These are phyloP conservation scores for Huntiella bhutanensis DNA, from an alignment of 2,329 filamentous ascomycete species.

Conservation along the genomic window DNA sequence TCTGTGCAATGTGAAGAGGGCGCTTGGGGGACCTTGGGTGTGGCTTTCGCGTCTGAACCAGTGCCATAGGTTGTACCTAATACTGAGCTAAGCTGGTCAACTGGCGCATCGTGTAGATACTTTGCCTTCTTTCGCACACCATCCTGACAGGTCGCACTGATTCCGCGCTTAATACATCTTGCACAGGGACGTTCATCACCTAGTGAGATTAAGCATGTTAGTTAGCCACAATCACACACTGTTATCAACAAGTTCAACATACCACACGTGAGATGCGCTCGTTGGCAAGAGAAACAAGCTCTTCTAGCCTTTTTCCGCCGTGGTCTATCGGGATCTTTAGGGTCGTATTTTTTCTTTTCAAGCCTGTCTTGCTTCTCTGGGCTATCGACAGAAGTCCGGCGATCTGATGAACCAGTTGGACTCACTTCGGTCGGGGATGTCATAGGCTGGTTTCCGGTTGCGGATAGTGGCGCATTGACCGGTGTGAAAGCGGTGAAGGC, in stretches of 20 bases:
- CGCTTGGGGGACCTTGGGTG: too few species aligned
- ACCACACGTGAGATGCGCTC: constrained; percentile 96
- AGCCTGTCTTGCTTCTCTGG: constrained; percentile 22
- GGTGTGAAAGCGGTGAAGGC: background rate
- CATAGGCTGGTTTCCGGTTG: constrained; percentile 17
- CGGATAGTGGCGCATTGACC: background rate
- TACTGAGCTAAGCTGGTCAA: constrained; percentile 75
- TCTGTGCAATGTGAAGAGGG: too few species aligned
- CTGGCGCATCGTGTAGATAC: constrained; percentile 89
- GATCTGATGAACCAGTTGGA: constrained; percentile 22
- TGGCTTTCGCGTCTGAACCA: constrained; percentile 16
- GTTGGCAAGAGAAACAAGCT: constrained; percentile 91
- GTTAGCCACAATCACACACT: background rate
- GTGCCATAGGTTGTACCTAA: constrained; percentile 49
- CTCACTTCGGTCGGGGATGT: too few species aligned
- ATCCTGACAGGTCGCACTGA: constrained; percentile 83
- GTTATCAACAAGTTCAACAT: constrained; percentile 24
- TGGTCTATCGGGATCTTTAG: constrained; percentile 79
- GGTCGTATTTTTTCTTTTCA: constrained; percentile 50
- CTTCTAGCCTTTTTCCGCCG: constrained; percentile 88
- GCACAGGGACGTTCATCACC: constrained; percentile 90
- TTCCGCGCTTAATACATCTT: constrained; percentile 80
- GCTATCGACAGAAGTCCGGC: constrained; percentile 16
- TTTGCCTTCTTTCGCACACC: constrained; percentile 98
- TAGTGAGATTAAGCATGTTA: constrained; percentile 21